Evolutionary conservation across 352 stramenopile genomes (phyloP).

Genomic region (Phytophthora europaea): DNA sequence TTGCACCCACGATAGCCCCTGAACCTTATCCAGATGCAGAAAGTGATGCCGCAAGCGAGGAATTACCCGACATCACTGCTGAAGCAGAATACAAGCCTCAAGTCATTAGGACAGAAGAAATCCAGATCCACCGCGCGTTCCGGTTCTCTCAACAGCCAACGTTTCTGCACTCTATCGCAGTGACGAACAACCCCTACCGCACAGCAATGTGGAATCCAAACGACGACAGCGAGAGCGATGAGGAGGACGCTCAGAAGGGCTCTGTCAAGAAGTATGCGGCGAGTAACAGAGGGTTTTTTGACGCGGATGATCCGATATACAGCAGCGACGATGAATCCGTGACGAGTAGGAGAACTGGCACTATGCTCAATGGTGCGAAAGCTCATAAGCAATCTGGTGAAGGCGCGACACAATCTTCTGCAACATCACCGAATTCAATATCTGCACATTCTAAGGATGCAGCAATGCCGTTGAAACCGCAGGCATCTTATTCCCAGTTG

Average conservation of each 20-base stretch:
- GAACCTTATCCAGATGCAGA: background rate
- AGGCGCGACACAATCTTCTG: background rate
- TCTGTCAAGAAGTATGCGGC: background rate
- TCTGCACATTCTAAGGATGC: constrained; percentile 1
- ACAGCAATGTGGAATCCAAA: constrained; percentile 49
- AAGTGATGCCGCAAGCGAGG: constrained; percentile 4
- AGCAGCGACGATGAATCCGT: constrained; percentile 6
- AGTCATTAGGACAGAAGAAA: constrained; percentile 25
- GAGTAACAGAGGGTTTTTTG: constrained; percentile 9
- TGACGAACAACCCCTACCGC: constrained; percentile 53
- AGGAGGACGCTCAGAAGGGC: constrained; percentile 17
- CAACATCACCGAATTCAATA: background rate
- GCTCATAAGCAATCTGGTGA: background rate
- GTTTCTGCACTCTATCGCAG: constrained; percentile 45
- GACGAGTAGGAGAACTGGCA: background rate
- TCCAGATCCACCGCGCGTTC: constrained; percentile 38
- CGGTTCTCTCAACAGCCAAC: constrained; percentile 60
- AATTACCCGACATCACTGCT: background rate
- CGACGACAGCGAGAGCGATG: constrained; percentile 65
- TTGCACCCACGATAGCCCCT: background rate
- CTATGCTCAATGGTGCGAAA: background rate
- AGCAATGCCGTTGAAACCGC: constrained; percentile 6
- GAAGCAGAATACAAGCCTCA: constrained; percentile 12
- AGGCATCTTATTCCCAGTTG: constrained; percentile 7
- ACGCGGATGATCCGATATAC: constrained; percentile 26